Conservation (phyloP, 2,329 filamentous ascomycete genomes). For the Dothiorella sarmentorum region DNA sequence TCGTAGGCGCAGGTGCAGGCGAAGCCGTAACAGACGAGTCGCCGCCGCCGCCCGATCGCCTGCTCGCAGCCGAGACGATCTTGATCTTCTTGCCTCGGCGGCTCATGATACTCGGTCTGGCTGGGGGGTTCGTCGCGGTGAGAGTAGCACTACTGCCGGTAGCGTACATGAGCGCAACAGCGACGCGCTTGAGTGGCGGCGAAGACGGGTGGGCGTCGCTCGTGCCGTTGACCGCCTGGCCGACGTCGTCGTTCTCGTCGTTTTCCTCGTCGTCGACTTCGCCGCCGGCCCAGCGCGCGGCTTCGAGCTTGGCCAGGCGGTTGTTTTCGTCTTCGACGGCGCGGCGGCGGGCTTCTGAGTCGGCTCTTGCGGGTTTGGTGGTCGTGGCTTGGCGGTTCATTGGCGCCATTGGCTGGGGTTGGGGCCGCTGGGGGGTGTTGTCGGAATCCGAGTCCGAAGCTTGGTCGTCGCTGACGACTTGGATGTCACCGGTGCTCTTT, state of each 20-base stretch:
- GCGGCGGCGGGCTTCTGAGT: background rate
- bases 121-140: conserved; percentile 1
- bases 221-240: background rate
- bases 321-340: conserved; percentile 7
- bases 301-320: conserved; percentile 5
- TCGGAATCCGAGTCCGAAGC: conserved; percentile 23
- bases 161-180: background rate
- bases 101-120: conserved; percentile 15
- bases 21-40: background rate
- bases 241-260: background rate
- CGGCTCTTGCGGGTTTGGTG: conserved; percentile 16
- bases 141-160: background rate
- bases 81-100: conserved; percentile 35
- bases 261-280: conserved; percentile 2
- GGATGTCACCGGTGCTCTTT: conserved; percentile 30
- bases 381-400: conserved; percentile 22
- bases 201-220: background rate
- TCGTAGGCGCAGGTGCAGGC: background rate
- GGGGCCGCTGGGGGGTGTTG: background rate
- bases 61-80: conserved; percentile 25
- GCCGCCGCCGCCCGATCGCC: background rate
- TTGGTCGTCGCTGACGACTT: conserved; percentile 32
- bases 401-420: background rate
- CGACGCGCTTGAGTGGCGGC: background rate
- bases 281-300: background rate